These are phyloP conservation scores for Carpinus viminea DNA, from an alignment of 306 rosid genomes.

Conservation along the genomic window DNA sequence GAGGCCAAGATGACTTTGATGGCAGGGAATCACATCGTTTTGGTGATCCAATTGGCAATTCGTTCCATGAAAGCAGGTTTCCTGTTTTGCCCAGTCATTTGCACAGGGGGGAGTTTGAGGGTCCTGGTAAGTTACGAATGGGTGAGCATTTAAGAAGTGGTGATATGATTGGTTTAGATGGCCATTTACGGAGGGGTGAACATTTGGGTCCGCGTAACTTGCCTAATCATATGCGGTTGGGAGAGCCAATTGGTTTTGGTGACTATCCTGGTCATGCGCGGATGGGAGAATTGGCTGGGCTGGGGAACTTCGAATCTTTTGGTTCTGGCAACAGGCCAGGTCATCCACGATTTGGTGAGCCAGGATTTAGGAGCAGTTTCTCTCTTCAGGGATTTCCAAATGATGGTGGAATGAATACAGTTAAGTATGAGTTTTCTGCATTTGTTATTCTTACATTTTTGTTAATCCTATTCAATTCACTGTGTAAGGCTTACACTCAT, in stretches of 20 bases:
- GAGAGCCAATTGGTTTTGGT: constrained; percentile 72
- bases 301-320: constrained; percentile 67
- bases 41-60: constrained; percentile 57
- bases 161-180: constrained; percentile 64
- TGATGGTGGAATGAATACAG: constrained; percentile 68
- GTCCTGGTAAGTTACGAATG: constrained; percentile 61
- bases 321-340: constrained; percentile 55
- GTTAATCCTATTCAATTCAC: neutral
- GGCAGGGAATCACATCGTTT: constrained; percentile 63
- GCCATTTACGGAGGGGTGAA: constrained; percentile 59
- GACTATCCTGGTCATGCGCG: constrained; percentile 61
- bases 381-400: constrained; percentile 69
- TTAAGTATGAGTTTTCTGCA: constrained; percentile 47
- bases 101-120: constrained; percentile 77
- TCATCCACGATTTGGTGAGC: constrained; percentile 87
- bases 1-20: constrained; percentile 71
- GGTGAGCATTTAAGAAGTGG: constrained; percentile 68
- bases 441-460: constrained; percentile 1
- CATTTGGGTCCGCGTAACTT: constrained; percentile 68
- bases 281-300: constrained; percentile 59
- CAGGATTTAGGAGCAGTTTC: constrained; percentile 95
- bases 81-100: constrained; percentile 58
- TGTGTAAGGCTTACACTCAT: neutral
- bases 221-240: constrained; percentile 57
- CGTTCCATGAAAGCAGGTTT: constrained; percentile 66